phyloP scores from a whole-genome alignment of 495 filamentous ascomycete species.

The Viridothelium virens region DNA sequence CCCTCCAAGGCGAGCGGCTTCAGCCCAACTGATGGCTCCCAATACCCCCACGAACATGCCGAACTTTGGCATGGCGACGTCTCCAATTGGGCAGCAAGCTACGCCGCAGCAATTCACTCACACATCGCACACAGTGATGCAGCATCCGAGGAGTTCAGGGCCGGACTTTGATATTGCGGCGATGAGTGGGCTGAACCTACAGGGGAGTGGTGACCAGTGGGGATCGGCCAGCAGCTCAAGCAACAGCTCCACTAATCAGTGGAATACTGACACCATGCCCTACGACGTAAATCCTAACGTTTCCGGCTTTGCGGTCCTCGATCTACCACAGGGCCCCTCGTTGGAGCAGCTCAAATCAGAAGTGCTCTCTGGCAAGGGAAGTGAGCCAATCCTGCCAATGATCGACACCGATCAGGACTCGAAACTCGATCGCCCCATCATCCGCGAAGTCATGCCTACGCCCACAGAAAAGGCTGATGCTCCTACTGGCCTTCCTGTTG shows the following conservation, averaged over 20 bases:
- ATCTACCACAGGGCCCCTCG: constrained; percentile 59
- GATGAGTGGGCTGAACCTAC: constrained; percentile 51
- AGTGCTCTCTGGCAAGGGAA: background rate
- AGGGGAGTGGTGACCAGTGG: constrained; percentile 17
- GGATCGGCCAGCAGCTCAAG: background rate
- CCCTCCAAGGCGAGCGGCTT: constrained; percentile 31
- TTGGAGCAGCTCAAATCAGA: background rate
- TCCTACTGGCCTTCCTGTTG: background rate
- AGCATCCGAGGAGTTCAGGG: constrained; percentile 59
- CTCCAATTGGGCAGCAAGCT: constrained; percentile 23
- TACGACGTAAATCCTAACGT: constrained; percentile 58
- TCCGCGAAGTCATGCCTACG: background rate
- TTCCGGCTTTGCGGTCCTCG: constrained; percentile 70
- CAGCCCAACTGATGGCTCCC: constrained; percentile 38
- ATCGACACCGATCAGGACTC: background rate
- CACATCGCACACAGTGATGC: constrained; percentile 24
- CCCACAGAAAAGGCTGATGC: background rate
- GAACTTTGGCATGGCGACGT: constrained; percentile 3
- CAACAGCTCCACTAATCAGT: background rate
- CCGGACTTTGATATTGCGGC: constrained; percentile 49
- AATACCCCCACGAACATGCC: constrained; percentile 32
- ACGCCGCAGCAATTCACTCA: constrained; percentile 29
- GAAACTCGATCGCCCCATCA: background rate
- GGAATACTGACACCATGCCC: constrained; percentile 46
- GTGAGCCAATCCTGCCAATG: background rate